Evolutionary conservation across 495 filamentous ascomycete genomes (phyloP).

Genomic region (Neurospora sp.): DNA sequence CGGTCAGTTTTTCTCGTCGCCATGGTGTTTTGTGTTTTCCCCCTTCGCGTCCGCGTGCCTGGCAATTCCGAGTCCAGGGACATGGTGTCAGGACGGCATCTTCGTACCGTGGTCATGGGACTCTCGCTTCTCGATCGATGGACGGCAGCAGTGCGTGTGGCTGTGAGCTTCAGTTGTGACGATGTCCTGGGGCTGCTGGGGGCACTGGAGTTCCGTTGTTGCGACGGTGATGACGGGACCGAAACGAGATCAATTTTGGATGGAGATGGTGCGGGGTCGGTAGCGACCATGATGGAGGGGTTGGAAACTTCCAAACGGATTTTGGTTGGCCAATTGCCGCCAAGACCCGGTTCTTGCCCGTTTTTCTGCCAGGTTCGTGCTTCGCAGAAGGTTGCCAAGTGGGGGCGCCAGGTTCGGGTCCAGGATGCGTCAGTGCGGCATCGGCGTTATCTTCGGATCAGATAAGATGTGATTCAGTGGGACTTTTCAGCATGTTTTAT

Average conservation of each 20-base stretch:
- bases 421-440: conserved; percentile 17
- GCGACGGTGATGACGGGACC: background rate
- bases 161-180: background rate
- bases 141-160: background rate
- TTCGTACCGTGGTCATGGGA: background rate
- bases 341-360: background rate
- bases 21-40: conserved; percentile 7
- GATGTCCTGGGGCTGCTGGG: background rate
- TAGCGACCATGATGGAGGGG: background rate
- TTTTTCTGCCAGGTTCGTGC: conserved; percentile 10
- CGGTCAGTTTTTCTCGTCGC: background rate
- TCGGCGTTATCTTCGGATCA: conserved; percentile 43
- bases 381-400: conserved; percentile 8
- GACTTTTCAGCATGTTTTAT: background rate
- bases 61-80: background rate
- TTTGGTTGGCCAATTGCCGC: background rate
- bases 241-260: background rate
- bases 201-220: background rate
- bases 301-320: background rate
- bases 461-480: conserved; percentile 36
- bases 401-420: conserved; percentile 3
- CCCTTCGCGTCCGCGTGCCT: conserved; percentile 10
- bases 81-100: background rate
- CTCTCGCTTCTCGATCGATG: conserved; percentile 1
- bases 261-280: background rate